Percentiles rank a stretch among this genome's conserved stretches.
phyloP scores from a whole-genome alignment of 2,329 filamentous ascomycete genomes.

The Cordyceps sp. region DNA sequence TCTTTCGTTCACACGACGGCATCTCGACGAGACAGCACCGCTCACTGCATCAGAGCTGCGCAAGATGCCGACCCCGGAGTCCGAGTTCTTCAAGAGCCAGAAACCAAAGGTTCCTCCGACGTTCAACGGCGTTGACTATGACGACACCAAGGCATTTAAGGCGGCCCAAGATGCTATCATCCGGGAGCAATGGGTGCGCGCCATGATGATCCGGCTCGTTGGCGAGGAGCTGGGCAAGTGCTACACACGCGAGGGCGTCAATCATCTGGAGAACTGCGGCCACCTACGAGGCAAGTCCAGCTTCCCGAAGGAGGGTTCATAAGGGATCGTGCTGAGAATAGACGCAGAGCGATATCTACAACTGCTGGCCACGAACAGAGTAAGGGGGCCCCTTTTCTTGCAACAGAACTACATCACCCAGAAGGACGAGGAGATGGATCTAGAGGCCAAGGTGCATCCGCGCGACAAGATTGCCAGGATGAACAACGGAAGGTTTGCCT shows the following conservation, averaged over 20 bases:
- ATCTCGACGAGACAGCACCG: background rate
- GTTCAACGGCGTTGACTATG: slow-evolving; percentile 76
- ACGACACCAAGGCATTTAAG: slow-evolving; percentile 67
- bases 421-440: slow-evolving; percentile 23
- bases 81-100: slow-evolving; percentile 63
- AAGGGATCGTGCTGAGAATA: too few relatives aligned
- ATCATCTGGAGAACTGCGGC: slow-evolving; percentile 79
- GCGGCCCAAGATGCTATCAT: slow-evolving; percentile 69
- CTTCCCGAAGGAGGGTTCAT: too few relatives aligned
- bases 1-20: too few relatives aligned
- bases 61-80: slow-evolving; percentile 70
- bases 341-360: slow-evolving; percentile 59
- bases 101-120: slow-evolving; percentile 71
- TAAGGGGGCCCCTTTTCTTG: slow-evolving; percentile 64
- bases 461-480: slow-evolving; percentile 22
- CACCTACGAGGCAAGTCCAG: slow-evolving; percentile 56
- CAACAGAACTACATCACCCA: slow-evolving; percentile 60
- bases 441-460: slow-evolving; percentile 21
- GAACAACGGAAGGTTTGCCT: slow-evolving; percentile 16
- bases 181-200: slow-evolving; percentile 74
- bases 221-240: slow-evolving; percentile 74
- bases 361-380: slow-evolving; percentile 57
- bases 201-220: slow-evolving; percentile 76
- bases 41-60: background rate
- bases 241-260: slow-evolving; percentile 70